phyloP scores from a whole-genome alignment of 306 rosid genomes.

The Geum urbanum region DNA sequence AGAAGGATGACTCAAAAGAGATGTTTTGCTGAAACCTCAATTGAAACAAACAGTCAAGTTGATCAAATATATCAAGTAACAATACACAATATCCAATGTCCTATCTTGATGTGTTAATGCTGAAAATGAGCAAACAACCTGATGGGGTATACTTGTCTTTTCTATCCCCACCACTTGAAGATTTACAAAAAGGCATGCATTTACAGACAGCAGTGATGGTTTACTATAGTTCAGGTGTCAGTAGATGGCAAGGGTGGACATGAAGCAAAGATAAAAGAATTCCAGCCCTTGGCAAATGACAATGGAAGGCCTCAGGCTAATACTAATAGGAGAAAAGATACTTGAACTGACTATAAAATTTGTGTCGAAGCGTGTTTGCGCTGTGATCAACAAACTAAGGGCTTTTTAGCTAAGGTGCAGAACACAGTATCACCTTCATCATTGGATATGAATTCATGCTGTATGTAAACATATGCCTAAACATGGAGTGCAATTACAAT shows the following conservation, averaged over 20 bases:
- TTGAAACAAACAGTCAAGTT: too few species aligned
- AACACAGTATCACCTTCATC: neutral
- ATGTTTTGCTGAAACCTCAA: too few species aligned
- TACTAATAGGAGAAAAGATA: conserved; percentile 74
- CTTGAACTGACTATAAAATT: neutral
- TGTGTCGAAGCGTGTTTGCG: neutral
- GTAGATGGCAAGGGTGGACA: conserved; percentile 44
- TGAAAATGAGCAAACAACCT: too few species aligned
- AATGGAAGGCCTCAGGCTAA: conserved; percentile 43
- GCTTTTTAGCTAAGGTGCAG: neutral
- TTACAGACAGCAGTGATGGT: conserved; percentile 8
- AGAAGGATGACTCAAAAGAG: too few species aligned
- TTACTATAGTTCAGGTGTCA: conserved; percentile 46
- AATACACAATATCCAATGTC: too few species aligned
- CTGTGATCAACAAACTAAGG: neutral
- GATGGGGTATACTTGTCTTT: conserved; percentile 3
- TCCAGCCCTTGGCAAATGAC: conserved; percentile 34
- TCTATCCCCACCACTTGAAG: neutral
- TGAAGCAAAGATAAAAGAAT: conserved; percentile 20
- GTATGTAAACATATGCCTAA: neutral
- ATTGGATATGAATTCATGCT: neutral
- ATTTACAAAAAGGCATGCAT: too few species aligned
- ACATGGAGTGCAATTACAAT: neutral
- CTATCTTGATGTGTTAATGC: too few species aligned
- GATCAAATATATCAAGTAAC: too few species aligned